Evolutionary conservation across 305 asterid species (phyloP), one percentile per base, ranked within the genome.

Genomic region (Solanum aculeatissimum): DNA sequence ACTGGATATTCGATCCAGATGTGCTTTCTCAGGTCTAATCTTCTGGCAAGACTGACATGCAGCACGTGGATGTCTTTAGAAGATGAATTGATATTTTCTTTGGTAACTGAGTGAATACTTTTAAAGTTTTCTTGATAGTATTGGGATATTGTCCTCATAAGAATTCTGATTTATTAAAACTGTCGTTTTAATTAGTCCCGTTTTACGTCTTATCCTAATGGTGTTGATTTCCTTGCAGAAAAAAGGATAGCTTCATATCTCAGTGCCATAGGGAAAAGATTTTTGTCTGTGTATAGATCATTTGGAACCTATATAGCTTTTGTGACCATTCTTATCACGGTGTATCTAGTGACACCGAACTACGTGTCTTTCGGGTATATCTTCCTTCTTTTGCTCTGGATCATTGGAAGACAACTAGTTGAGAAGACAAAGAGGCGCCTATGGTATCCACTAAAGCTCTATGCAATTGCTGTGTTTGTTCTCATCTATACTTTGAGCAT

Each of bases 391-490:
- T 98, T 97, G 87, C 63, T 97, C 89, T 97, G 99, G 99, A 93
- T 97, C 84, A 91, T 86, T 15, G 99, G 99, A 77, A 93, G 99
- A 87, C 99, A 97, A 89, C 92, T 97, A 57, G 96, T 89, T 65
- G 97, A 94, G 92, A 92, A 89, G 86, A 92, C 99, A 55, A 93
- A 92, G 87, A 89, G 93, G 55, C 97, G 97, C 65, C 93, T 95
- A 58, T 97, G 99, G 99, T 97, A 90, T 92, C 99, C 99, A 7
- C 91, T 97, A 88, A 97, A 97, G 90, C 92, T 92, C 86, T 97
- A 97, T 83, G 91, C 97, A 38, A 90, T 94, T 84, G 84, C 83
- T 6, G 97, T 95, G 89, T 97, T 93, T 86, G 87, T 92, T 77
- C 91, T 97, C 89, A 90, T 94, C 63, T 97, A 97, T 81, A 84